Percentiles rank a stretch among this genome's conserved stretches.
phyloP scores from a whole-genome alignment of 129 eudicot genomes.

The Gnaphalium uliginosum region DNA sequence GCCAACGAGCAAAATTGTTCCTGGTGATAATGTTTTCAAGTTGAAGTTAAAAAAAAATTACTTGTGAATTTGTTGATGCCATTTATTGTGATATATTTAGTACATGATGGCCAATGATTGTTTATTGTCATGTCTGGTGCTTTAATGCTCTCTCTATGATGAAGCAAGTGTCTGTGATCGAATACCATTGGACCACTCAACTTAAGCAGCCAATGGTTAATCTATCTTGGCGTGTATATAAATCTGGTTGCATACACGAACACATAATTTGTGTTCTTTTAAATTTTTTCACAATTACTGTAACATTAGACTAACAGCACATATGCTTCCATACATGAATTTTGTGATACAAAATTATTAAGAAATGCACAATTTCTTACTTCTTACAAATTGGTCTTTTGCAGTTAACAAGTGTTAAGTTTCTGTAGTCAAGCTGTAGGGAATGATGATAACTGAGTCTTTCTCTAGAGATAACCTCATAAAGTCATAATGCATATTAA shows the following conservation, averaged over 20 bases:
- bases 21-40: too few species aligned
- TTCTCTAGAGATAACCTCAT: neutral
- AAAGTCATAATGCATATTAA: neutral
- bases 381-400: neutral
- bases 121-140: too few species aligned
- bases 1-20: too few species aligned
- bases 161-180: neutral
- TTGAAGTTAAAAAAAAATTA: too few species aligned
- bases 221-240: neutral
- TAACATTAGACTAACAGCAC: neutral
- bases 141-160: neutral
- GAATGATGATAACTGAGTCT: neutral
- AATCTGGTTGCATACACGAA: neutral
- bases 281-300: neutral
- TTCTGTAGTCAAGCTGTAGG: neutral
- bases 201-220: neutral
- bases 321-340: constrained; percentile 1
- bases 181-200: neutral
- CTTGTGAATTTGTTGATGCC: too few species aligned
- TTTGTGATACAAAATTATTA: neutral
- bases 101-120: too few species aligned
- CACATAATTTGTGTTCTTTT: neutral
- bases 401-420: neutral
- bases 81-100: too few species aligned
- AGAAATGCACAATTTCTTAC: neutral